phyloP scores from a whole-genome alignment of 78 protist species.

The Pelomyxa schiedti region DNA sequence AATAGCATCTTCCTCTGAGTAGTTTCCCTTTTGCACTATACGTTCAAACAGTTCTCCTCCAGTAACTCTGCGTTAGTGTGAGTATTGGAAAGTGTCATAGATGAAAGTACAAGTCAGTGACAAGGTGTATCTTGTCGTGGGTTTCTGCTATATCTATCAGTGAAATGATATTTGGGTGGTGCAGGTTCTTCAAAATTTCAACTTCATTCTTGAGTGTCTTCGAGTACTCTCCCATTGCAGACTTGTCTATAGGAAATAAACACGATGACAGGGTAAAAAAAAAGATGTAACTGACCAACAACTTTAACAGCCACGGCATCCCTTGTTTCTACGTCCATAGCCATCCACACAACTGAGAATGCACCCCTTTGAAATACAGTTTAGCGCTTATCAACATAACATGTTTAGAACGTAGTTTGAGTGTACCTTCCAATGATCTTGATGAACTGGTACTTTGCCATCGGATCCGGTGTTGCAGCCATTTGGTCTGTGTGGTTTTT shows the following conservation, averaged over 20 bases:
- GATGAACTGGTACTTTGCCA: too few species aligned
- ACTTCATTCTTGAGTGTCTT: conserved; percentile 37
- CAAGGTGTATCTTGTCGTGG: conserved; percentile 26
- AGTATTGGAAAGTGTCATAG: too few species aligned
- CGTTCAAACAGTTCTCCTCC: conserved; percentile 88
- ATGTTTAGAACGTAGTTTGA: too few species aligned
- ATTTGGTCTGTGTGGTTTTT: too few species aligned
- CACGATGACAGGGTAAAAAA: too few species aligned
- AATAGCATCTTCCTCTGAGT: conserved; percentile 51
- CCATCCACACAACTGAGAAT: conserved; percentile 34
- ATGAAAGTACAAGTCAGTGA: conserved; percentile 37
- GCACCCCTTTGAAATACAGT: too few species aligned
- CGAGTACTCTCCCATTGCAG: conserved; percentile 21
- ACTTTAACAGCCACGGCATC: conserved; percentile 44
- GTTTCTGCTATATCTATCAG: conserved; percentile 43
- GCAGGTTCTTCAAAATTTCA: conserved; percentile 51
- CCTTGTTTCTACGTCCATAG: conserved; percentile 41
- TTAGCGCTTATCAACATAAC: too few species aligned
- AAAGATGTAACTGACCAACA: too few species aligned
- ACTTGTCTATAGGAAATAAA: too few species aligned
- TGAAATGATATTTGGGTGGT: conserved; percentile 42
- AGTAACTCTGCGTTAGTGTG: conserved; percentile 28
- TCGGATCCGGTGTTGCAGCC: too few species aligned
- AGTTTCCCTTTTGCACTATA: conserved; percentile 68
- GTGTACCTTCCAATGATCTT: too few species aligned